Base-by-base conservation (phyloP, 306 rosid species). In the Castanea sativa region DNA sequence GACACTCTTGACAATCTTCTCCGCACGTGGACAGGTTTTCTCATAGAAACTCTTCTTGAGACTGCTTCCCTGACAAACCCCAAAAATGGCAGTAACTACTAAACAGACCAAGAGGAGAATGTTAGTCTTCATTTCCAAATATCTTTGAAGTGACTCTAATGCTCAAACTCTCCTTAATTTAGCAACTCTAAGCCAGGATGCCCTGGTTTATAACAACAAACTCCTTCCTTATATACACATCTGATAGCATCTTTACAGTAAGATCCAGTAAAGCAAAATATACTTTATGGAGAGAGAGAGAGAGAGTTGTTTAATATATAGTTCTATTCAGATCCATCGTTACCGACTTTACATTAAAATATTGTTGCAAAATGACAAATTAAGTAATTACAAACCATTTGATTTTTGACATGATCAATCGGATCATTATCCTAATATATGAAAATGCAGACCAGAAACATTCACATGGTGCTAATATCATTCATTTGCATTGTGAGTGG, bases 41-140 rank as follows among this genome's bases (percentile, higher is more conserved):
- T 23, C 4, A 56, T 90, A 90, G 88, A 90, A 90, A 5, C 67
- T 23, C 65, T 85, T 88, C 45, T 79, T 57, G 3, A 90, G 88
- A 74, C 29, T n/a, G 56, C 82, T 87, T 41, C 86, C 89, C 60
- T 79, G 78, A 61, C 84, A 85, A 43, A 76, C 71, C 58, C 58
- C 88, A 78, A 84, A 29, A 56, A 77, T 27, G 41, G 76, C 60
- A 4, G 75, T 57, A 30, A 80, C 13, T 2, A 79, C 67, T 73
- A 76, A 9, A 61, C 82, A 87, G 38, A 61, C 84, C 30, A 81
- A 81, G 7, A 78, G 20, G 53, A 81, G 76, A 15, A 33, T 30
- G 11, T 2, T 18, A 14, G 19, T 63, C 82, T 77, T 87, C 82
- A 84, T 87, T 6, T 68, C 82, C 21, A 5, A 72, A 64, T 49